A percentile compares a stretch with the other conserved stretches of the same genome.
Conservation (phyloP, 305 asterid species). For the Fraxinus floribunda region DNA sequence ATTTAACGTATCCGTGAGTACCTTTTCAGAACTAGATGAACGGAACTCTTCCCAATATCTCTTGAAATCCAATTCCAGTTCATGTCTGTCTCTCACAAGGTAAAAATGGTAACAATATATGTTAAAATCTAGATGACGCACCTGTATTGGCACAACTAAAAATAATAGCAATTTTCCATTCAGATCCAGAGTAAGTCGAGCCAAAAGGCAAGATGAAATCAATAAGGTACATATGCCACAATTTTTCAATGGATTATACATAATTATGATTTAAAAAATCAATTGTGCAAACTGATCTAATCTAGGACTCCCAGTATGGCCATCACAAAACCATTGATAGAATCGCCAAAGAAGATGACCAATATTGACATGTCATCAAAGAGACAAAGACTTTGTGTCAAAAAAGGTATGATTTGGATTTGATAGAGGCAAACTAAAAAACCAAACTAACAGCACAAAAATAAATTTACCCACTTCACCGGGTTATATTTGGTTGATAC, state of each 20-base stretch:
- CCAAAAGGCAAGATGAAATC: conserved; percentile 6
- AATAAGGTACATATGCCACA: neutral
- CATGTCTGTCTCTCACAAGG: conserved; percentile 62
- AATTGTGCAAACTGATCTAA: neutral
- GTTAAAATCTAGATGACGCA: conserved; percentile 14
- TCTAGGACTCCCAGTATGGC: neutral
- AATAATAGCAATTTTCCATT: neutral
- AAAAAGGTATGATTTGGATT: neutral
- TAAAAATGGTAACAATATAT: conserved; percentile 4
- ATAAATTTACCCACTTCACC: conserved; percentile 96
- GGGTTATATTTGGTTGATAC: conserved; percentile 28
- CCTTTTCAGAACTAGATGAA: conserved; percentile 84
- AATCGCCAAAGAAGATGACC: neutral
- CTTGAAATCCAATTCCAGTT: conserved; percentile 82
- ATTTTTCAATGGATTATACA: neutral
- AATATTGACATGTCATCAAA: neutral
- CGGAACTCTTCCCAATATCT: conserved; percentile 94
- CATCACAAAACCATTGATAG: neutral
- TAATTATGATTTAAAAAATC: neutral
- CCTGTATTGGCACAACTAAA: conserved; percentile 22
- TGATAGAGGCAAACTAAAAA: neutral
- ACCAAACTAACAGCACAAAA: conserved; percentile 19
- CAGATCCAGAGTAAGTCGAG: neutral
- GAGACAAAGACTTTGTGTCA: neutral
- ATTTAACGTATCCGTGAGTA: conserved; percentile 22